Evolutionary conservation across 768 basidiomycete genomes (phyloP), one percentile per base, ranked within the genome.

Genomic region (Auricularia heimuer): DNA sequence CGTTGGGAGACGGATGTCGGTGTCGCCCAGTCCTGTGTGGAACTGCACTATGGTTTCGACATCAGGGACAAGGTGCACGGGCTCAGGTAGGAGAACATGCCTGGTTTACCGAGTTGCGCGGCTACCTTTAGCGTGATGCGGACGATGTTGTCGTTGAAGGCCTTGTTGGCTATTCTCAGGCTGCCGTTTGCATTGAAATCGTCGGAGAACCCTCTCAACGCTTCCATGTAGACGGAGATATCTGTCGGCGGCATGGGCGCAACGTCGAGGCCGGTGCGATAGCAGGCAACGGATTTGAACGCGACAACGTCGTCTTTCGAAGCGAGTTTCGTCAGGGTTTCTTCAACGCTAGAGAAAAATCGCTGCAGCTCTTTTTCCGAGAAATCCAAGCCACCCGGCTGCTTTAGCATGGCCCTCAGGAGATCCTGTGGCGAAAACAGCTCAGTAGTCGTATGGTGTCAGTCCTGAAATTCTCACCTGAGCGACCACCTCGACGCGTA

Each of bases 21-120:
- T 83, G 68, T 92, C 90, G 4, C 90, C 90, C 1, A 92, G 79
- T 37, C 90, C 90, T 7, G 88, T 91, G 69, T 92, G 90, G 73
- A 92, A 92, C 77, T 92, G 90, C 24, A 92, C 90, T 92, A 34
- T 6, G 63, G 24, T 16, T 16, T 45, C 36, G 54, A 45, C 14
- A 24, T 61, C 51, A 61, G 62, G 16, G 24, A 8, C 1, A 54
- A 18, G 37, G 56, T 61, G 18, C 62, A 39, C 47, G 35, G 61
- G 44, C 35, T 36, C 37, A 42, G 16, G 10, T 18, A 4, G n/a
- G 33, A 47, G 65, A n/a, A 34, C 78, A 18, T 66, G 88, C 90
- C 83, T 63, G 90, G 90, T 68, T 86, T 88, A 6, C 76, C 73
- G 66, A 73, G 75, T 51, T 77, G 65, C 0, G 80, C 83, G 3